These are phyloP conservation scores for Parathielavia hyrcaniae DNA, from an alignment of 495 filamentous ascomycete genomes.

Conservation along the genomic window DNA sequence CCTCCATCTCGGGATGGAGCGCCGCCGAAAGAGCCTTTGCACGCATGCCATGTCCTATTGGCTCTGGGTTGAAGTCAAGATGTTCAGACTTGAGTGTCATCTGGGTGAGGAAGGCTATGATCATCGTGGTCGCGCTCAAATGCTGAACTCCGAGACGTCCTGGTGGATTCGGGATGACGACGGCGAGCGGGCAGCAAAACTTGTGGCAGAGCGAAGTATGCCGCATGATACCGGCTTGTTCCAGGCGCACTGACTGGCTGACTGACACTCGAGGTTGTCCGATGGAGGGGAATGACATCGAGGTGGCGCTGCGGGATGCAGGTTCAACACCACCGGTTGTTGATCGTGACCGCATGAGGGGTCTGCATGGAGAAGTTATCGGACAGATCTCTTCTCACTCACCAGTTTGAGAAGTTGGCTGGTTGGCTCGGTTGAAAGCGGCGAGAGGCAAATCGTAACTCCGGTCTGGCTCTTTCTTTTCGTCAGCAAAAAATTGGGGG, in stretches of 20 bases:
- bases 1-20: neutral
- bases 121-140: too few species aligned
- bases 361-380: constrained; percentile 3
- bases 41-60: neutral
- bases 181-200: neutral
- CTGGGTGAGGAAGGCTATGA: neutral
- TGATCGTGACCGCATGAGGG: constrained; percentile 11
- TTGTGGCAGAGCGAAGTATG: neutral
- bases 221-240: neutral
- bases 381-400: neutral
- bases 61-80: neutral
- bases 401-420: neutral
- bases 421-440: too few species aligned
- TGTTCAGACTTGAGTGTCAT: neutral
- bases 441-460: constrained; percentile 1
- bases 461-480: neutral
- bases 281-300: neutral
- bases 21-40: constrained; percentile 6
- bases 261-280: too few species aligned
- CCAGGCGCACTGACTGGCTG: neutral
- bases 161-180: too few species aligned
- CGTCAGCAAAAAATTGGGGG: too few species aligned
- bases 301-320: neutral
- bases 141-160: too few species aligned
- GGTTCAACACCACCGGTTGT: neutral